Percentiles rank a stretch among this genome's conserved stretches.
Conservation (phyloP, 208 protist genomes). For the Leishmania gerbilli region DNA sequence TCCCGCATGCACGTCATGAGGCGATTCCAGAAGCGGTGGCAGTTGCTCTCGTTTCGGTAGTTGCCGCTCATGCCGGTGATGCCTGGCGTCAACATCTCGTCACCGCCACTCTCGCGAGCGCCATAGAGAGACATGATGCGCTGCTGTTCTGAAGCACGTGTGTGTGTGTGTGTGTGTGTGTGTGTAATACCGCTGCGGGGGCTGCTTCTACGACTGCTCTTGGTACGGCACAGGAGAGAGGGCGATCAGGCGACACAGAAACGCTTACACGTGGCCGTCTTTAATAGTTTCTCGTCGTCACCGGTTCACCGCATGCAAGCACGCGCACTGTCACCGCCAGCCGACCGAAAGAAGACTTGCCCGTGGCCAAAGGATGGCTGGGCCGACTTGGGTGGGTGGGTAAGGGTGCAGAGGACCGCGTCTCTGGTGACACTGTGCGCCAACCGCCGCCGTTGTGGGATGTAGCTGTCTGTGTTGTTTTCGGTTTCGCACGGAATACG, state of each 20-base stretch:
- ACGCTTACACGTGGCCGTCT: no score
- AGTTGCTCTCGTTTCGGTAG: constrained; percentile 75
- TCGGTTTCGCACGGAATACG: no score
- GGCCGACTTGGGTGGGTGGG: no score
- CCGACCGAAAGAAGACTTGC: not conserved
- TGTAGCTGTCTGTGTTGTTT: no score
- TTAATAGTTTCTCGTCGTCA: no score
- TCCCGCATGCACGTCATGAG: constrained; percentile 85
- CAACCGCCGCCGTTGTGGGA: no score
- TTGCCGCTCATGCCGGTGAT: constrained; percentile 59
- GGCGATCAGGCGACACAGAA: no score
- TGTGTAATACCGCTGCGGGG: no score
- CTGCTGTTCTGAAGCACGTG: not conserved
- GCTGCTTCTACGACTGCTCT: not conserved
- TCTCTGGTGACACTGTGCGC: no score
- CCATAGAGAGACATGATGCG: constrained; percentile 77
- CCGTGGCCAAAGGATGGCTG: no score
- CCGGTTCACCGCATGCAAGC: no score
- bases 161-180: not conserved
- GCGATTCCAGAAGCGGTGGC: constrained; percentile 80
- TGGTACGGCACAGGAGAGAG: not conserved
- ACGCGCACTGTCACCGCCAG: not conserved
- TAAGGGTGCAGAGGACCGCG: no score
- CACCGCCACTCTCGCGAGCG: constrained; percentile 56
- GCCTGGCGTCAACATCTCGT: constrained; percentile 63